These are phyloP conservation scores for Solanum chacoense DNA, from an alignment of 305 asterid species.

Conservation along the genomic window DNA sequence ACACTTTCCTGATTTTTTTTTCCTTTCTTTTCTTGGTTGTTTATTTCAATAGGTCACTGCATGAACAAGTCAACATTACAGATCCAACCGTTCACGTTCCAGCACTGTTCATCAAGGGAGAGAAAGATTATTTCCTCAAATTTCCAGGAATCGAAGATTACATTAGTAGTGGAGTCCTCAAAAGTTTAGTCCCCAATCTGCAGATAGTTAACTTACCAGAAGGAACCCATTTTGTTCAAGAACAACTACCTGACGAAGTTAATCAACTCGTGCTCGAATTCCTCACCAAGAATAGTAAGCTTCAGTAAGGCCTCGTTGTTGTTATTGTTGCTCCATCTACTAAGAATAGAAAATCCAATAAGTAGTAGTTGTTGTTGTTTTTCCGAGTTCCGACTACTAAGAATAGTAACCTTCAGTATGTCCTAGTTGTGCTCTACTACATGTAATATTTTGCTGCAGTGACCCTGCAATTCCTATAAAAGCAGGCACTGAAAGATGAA, in stretches of 20 bases:
- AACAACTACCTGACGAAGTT: conserved; percentile 44
- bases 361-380: background rate
- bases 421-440: background rate
- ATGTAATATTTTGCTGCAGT: background rate
- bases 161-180: conserved; percentile 28
- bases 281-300: conserved; percentile 17
- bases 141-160: conserved; percentile 44
- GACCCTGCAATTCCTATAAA: background rate
- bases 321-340: background rate
- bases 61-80: conserved; percentile 14
- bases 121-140: conserved; percentile 46
- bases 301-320: background rate
- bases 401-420: background rate
- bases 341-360: background rate
- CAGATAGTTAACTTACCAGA: conserved; percentile 33
- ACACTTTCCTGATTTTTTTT: background rate
- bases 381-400: background rate
- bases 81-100: conserved; percentile 41
- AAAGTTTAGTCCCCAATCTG: conserved; percentile 35
- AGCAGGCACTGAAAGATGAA: background rate
- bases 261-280: conserved; percentile 34
- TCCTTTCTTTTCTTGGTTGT: background rate
- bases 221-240: conserved; percentile 62
- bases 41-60: conserved; percentile 15
- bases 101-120: conserved; percentile 46